Percentiles rank a stretch among this genome's conserved stretches.
Evolutionary conservation across 2,329 filamentous ascomycete species (phyloP).

Genomic region (Verticillium nonalfalfae): DNA sequence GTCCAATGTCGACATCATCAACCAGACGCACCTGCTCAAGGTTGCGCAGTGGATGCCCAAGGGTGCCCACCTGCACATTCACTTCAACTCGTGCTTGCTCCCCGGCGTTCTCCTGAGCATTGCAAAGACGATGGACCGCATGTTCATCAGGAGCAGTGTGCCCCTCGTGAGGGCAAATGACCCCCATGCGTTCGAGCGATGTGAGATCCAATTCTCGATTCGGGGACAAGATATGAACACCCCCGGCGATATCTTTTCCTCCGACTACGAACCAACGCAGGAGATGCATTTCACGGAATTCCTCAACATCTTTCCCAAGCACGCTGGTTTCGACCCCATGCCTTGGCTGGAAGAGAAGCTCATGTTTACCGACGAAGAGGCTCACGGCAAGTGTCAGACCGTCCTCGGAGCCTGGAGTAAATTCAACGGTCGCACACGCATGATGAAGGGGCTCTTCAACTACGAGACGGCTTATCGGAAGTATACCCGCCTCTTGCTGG

Average conservation of each 20-base stretch:
- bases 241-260: conserved; percentile 41
- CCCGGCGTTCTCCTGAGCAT: conserved; percentile 52
- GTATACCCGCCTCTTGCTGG: conserved; percentile 54
- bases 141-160: conserved; percentile 62
- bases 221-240: conserved; percentile 16
- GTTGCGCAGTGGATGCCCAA: conserved; percentile 60
- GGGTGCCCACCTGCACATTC: conserved; percentile 66
- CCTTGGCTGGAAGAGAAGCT: conserved; percentile 58
- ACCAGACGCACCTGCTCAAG: conserved; percentile 48
- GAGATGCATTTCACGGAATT: conserved; percentile 39
- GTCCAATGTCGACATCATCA: conserved; percentile 46
- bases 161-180: conserved; percentile 26
- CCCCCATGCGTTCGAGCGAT: conserved; percentile 29
- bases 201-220: conserved; percentile 59
- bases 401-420: conserved; percentile 46
- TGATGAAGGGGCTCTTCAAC: conserved; percentile 68
- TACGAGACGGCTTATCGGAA: conserved; percentile 55
- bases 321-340: conserved; percentile 23
- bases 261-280: conserved; percentile 35
- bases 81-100: conserved; percentile 69
- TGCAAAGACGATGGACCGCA: conserved; percentile 50
- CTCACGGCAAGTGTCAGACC: conserved; percentile 44
- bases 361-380: conserved; percentile 53
- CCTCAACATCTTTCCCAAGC: conserved; percentile 23
- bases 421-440: conserved; percentile 64